Evolutionary conservation across 139 green algal genomes (phyloP).

Genomic region (Chlorella ohadii): DNA sequence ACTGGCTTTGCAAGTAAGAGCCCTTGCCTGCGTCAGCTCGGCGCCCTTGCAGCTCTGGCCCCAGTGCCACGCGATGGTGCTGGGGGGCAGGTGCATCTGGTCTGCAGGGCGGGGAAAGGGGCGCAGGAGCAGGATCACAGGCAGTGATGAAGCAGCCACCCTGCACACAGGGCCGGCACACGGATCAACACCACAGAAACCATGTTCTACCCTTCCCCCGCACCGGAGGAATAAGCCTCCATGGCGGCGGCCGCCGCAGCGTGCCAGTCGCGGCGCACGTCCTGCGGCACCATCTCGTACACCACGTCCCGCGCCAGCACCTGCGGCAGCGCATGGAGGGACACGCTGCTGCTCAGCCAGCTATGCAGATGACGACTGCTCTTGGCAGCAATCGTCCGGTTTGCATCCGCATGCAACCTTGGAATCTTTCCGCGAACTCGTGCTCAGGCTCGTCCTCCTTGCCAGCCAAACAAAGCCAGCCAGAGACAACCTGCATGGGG

Average conservation of each 20-base stretch:
- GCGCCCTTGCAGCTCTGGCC: slow-evolving; percentile 61
- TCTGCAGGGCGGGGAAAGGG: background rate
- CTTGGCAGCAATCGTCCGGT: background rate
- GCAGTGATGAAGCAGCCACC: too few relatives aligned
- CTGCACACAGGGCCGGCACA: too few relatives aligned
- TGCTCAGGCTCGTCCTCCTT: too few relatives aligned
- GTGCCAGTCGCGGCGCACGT: slow-evolving; percentile 70
- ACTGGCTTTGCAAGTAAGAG: too few relatives aligned
- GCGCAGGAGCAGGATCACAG: too few relatives aligned
- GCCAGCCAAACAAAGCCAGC: too few relatives aligned
- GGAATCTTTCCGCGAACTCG: too few relatives aligned
- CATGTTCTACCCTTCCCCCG: slow-evolving; percentile 35
- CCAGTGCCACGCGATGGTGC: slow-evolving; percentile 83
- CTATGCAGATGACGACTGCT: too few relatives aligned
- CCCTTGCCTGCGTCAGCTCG: slow-evolving; percentile 40
- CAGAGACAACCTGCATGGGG: too few relatives aligned
- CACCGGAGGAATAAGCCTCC: slow-evolving; percentile 22
- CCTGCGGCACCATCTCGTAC: slow-evolving; percentile 77
- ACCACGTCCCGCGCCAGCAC: slow-evolving; percentile 73
- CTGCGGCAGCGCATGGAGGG: background rate
- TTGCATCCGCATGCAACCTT: background rate
- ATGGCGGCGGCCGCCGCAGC: slow-evolving; percentile 63
- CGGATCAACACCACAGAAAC: too few relatives aligned
- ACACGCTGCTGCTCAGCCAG: background rate
- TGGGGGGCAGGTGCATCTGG: slow-evolving; percentile 44